Evolutionary conservation across 306 rosid genomes (phyloP).

Genomic region (Cyamopsis tetragonoloba): DNA sequence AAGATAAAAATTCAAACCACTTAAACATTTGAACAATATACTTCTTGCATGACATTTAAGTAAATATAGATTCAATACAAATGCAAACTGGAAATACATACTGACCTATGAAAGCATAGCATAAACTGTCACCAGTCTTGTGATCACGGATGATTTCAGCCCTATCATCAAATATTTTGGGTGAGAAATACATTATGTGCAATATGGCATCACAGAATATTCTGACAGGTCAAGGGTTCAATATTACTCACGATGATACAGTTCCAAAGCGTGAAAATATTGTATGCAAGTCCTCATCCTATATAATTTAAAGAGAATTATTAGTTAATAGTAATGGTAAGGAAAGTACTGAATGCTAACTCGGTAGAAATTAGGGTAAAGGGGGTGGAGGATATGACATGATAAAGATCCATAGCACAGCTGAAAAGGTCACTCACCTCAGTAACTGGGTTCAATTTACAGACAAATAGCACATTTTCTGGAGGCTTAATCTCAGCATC

Average conservation of each 20-base stretch:
- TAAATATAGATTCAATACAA: conserved; percentile 3
- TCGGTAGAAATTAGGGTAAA: neutral
- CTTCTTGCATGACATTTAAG: conserved; percentile 12
- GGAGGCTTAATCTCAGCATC: conserved; percentile 98
- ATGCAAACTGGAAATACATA: conserved; percentile 1
- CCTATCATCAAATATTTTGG: conserved; percentile 46
- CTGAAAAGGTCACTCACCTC: conserved; percentile 50
- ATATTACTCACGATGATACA: conserved; percentile 66
- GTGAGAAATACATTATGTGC: conserved; percentile 29
- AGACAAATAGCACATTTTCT: conserved; percentile 82
- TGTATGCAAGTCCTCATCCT: conserved; percentile 95
- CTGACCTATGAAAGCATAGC: conserved; percentile 94
- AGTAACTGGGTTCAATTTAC: conserved; percentile 94
- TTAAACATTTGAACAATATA: neutral
- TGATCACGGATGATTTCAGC: conserved; percentile 92
- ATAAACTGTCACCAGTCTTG: conserved; percentile 91
- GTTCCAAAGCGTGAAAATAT: conserved; percentile 92
- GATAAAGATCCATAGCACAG: conserved; percentile 15
- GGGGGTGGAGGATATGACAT: neutral
- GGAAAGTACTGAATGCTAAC: neutral
- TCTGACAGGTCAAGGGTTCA: conserved; percentile 11
- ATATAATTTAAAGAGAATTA: conserved; percentile 32
- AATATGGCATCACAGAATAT: conserved; percentile 13
- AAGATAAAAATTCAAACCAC: neutral
- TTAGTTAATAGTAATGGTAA: too few species aligned